Conservation (phyloP, 805 yeast species). For the Lachancea kluyveri region DNA sequence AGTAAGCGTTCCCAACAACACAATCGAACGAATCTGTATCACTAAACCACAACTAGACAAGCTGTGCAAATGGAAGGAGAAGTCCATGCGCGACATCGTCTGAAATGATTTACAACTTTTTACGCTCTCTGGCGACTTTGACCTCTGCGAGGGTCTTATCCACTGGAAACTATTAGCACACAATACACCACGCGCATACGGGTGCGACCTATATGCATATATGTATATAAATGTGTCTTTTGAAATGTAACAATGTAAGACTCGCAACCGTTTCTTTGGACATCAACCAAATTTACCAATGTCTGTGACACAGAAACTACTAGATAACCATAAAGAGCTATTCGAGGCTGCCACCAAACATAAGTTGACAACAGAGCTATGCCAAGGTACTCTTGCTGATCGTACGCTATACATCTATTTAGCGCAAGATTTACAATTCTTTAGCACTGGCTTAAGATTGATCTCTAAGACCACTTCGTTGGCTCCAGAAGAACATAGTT, state of each 20-base stretch:
- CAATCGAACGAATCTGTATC: slow-evolving; percentile 28
- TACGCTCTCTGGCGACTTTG: background rate
- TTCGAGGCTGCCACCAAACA: slow-evolving; percentile 34
- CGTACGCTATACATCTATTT: slow-evolving; percentile 38
- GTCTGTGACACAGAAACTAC: slow-evolving; percentile 18
- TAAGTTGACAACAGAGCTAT: slow-evolving; percentile 38
- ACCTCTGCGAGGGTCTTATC: background rate
- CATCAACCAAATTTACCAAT: background rate
- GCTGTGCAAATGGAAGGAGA: slow-evolving; percentile 10
- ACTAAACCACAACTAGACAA: slow-evolving; percentile 22
- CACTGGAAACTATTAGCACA: background rate
- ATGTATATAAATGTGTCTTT: background rate
- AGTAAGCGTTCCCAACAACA: slow-evolving; percentile 44
- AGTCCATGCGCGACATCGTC: slow-evolving; percentile 10
- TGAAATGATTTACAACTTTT: background rate
- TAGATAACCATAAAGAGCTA: slow-evolving; percentile 18
- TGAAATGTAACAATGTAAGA: no score
- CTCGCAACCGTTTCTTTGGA: no score
- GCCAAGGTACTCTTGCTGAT: slow-evolving; percentile 40
- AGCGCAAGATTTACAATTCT: slow-evolving; percentile 44
- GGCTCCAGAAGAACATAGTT: slow-evolving; percentile 36
- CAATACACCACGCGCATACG: no score
- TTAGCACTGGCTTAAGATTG: slow-evolving; percentile 37
- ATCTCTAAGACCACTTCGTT: slow-evolving; percentile 39
- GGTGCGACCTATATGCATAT: slow-evolving; percentile 2